Percentiles rank a stretch among this genome's conserved stretches.
Conservation (phyloP, 495 filamentous ascomycete genomes). For the Aspergillus conjunctus region DNA sequence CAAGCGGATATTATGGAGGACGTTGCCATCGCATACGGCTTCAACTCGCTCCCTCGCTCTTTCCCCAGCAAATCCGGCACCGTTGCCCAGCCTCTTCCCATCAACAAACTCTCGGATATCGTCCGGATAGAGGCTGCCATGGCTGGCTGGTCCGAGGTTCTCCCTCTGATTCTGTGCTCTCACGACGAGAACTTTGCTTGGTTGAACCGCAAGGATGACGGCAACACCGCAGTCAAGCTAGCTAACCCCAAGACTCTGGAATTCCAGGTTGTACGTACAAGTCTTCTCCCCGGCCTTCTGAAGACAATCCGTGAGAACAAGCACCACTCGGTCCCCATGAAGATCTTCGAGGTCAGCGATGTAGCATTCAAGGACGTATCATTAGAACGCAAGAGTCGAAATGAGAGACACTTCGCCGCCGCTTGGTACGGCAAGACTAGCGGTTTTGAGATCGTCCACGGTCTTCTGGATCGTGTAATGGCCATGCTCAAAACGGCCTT, state of each 20-base stretch:
- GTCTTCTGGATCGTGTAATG: conserved; percentile 87
- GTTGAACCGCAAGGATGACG: conserved; percentile 90
- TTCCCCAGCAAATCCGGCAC: conserved; percentile 83
- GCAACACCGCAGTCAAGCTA: conserved; percentile 80
- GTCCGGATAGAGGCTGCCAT: conserved; percentile 87
- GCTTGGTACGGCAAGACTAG: conserved; percentile 93
- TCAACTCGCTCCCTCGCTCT: conserved; percentile 85
- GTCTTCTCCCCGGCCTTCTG: conserved; percentile 82
- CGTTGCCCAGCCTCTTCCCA: conserved; percentile 79
- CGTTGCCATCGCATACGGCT: conserved; percentile 91
- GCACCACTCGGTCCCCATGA: conserved; percentile 82
- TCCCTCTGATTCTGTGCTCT: conserved; percentile 95
- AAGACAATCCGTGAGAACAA: conserved; percentile 98
- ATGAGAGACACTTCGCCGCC: conserved; percentile 94
- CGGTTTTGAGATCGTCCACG: conserved; percentile 96
- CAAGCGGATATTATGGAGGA: conserved; percentile 99
- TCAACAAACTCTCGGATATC: conserved; percentile 95
- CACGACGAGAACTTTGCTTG: conserved; percentile 98
- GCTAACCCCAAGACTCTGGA: conserved; percentile 96
- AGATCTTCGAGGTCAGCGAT: conserved; percentile 91
- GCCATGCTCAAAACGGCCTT: conserved; percentile 87
- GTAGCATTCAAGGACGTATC: conserved; percentile 83
- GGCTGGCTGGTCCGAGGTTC: conserved; percentile 94
- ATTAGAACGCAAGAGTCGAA: conserved; percentile 79
- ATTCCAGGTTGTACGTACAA: conserved; percentile 95